Conservation (phyloP, 2,329 filamentous ascomycete species). For the Botrytis deweyae region DNA sequence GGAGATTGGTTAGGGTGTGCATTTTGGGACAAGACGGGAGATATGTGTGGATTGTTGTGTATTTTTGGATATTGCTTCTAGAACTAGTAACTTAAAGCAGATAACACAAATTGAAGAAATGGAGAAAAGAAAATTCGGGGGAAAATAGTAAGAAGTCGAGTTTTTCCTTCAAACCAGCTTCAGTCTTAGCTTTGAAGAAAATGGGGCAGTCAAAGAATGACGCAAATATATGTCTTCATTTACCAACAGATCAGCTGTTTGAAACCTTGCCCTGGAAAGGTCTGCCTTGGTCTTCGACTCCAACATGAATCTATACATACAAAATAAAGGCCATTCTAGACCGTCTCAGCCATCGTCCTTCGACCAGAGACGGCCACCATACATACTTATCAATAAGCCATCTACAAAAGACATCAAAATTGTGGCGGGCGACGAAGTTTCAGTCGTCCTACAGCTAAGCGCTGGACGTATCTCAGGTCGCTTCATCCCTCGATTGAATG, state of each 20-base stretch:
- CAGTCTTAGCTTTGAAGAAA: not conserved
- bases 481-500: not conserved
- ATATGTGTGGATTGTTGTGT: not conserved
- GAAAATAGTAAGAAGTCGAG: not conserved
- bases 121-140: no score
- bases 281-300: not conserved
- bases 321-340: not conserved
- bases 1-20: no score
- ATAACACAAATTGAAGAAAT: not conserved
- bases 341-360: not conserved
- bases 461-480: not conserved
- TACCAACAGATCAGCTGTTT: not conserved
- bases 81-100: not conserved
- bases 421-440: no score
- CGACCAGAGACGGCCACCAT: not conserved
- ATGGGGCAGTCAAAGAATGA: not conserved
- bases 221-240: not conserved
- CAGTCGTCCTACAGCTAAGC: not conserved
- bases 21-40: not conserved
- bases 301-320: not conserved
- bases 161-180: not conserved
- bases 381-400: not conserved
- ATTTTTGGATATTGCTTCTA: not conserved
- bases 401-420: not conserved
- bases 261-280: not conserved